Conservation (phyloP, 2,329 filamentous ascomycete species). For the Colletotrichum sidae region DNA sequence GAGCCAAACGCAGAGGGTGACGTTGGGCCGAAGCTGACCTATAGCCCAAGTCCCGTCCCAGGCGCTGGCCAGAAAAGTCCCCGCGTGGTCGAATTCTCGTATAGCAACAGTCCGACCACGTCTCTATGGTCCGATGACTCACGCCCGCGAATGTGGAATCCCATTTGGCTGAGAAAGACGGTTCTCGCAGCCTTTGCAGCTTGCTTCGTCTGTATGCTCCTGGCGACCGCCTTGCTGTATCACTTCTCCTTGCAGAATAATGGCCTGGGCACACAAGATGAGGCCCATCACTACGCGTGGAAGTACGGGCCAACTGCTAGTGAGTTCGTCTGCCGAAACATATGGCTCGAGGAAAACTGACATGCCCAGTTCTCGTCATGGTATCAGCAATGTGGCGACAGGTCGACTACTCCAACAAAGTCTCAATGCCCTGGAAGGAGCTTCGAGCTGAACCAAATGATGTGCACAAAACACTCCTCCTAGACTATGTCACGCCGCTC, state of each 20-base stretch:
- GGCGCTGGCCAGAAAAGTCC: not conserved
- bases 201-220: slow-evolving; percentile 38
- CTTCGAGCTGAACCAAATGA: slow-evolving; percentile 38
- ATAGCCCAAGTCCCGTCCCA: not conserved
- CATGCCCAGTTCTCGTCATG: slow-evolving; percentile 41
- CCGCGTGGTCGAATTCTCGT: not conserved
- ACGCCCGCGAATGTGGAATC: slow-evolving; percentile 37
- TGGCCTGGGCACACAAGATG: slow-evolving; percentile 39
- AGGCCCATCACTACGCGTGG: slow-evolving; percentile 40
- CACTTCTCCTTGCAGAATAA: slow-evolving; percentile 39
- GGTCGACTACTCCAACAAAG: slow-evolving; percentile 45
- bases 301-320: slow-evolving; percentile 42
- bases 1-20: not conserved
- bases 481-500: slow-evolving; percentile 47
- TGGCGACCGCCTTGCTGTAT: slow-evolving; percentile 39
- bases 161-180: slow-evolving; percentile 38
- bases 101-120: slow-evolving; percentile 2
- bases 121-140: not conserved
- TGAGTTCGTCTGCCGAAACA: slow-evolving; percentile 24
- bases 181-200: slow-evolving; percentile 38
- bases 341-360: not conserved
- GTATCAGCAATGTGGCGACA: slow-evolving; percentile 46
- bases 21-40: too few relatives aligned
- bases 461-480: slow-evolving; percentile 40
- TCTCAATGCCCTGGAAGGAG: slow-evolving; percentile 43